Conservation (phyloP, 2,329 filamentous ascomycete genomes). For the Esteya vermicola region DNA sequence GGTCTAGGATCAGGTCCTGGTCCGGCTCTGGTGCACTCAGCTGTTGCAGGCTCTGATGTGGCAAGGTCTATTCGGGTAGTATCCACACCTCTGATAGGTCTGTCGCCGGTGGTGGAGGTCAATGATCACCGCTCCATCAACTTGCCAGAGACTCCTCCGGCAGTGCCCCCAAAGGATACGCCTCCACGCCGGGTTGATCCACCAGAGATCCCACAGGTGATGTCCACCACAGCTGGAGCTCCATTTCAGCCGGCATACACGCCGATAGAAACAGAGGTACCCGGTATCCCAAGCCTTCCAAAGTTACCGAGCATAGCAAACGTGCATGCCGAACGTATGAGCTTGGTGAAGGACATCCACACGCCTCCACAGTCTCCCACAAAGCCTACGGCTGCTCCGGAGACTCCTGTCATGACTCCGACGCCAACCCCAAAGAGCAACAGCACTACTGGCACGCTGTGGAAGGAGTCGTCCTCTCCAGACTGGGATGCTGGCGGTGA, state of each 20-base stretch:
- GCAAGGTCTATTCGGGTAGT: too few species aligned
- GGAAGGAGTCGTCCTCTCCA: slow-evolving; percentile 28
- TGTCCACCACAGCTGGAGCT: too few species aligned
- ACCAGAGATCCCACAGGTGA: too few species aligned
- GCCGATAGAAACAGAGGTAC: slow-evolving; percentile 18
- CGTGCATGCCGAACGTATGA: too few species aligned
- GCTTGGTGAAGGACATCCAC: background rate
- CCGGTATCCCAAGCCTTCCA: too few species aligned
- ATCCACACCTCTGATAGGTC: too few species aligned
- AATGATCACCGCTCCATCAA: slow-evolving; percentile 25
- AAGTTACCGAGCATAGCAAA: too few species aligned
- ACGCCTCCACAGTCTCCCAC: slow-evolving; percentile 1
- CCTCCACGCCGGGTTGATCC: too few species aligned
- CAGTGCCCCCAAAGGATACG: slow-evolving; percentile 14
- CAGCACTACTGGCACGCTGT: slow-evolving; percentile 8
- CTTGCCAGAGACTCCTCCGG: too few species aligned
- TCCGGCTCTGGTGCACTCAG: too few species aligned
- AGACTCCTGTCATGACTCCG: slow-evolving; percentile 5
- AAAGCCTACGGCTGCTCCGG: background rate
- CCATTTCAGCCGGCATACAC: slow-evolving; percentile 19
- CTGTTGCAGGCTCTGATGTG: too few species aligned
- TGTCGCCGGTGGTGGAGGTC: slow-evolving; percentile 10
- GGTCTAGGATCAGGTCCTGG: too few species aligned
- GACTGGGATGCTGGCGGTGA: slow-evolving; percentile 60
- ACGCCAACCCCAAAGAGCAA: slow-evolving; percentile 4